Conservation (phyloP, 1,284 basidiomycete species). For the Austroboletus niveus region DNA sequence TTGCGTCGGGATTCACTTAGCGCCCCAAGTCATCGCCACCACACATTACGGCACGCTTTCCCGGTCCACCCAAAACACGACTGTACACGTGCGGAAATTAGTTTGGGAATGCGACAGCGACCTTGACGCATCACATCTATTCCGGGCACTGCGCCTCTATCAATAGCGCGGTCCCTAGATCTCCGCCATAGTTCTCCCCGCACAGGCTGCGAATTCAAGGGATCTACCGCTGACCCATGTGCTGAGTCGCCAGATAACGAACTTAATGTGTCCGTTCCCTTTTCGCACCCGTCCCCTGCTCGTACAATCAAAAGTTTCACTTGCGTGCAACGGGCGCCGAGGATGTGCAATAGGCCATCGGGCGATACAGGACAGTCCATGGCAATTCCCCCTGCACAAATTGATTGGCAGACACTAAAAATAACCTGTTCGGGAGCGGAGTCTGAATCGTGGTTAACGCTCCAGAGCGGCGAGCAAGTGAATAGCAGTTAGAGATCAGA, state of each 20-base stretch:
- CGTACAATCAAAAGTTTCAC: too few relatives aligned
- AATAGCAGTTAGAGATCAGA: too few relatives aligned
- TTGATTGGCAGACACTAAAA: background rate
- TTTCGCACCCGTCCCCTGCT: background rate
- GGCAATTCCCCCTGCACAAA: background rate
- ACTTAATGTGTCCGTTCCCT: too few relatives aligned
- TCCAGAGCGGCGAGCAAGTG: too few relatives aligned
- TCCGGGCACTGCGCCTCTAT: background rate
- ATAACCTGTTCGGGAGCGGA: background rate
- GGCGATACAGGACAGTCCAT: too few relatives aligned
- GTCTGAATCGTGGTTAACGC: background rate
- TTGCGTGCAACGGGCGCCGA: too few relatives aligned
- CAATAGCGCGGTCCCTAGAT: slow-evolving; percentile 2
- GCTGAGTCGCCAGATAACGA: background rate
- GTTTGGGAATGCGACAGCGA: background rate
- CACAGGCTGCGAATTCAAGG: background rate
- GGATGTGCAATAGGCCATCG: too few relatives aligned
- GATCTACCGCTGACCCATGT: background rate
- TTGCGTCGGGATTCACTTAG: background rate
- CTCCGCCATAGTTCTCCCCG: background rate
- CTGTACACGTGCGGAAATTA: background rate
- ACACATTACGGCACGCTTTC: background rate
- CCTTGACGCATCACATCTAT: background rate
- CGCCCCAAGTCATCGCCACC: background rate
- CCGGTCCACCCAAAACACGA: background rate